phyloP scores from a whole-genome alignment of 2,329 filamentous ascomycete species.

The Diaporthe vexans region DNA sequence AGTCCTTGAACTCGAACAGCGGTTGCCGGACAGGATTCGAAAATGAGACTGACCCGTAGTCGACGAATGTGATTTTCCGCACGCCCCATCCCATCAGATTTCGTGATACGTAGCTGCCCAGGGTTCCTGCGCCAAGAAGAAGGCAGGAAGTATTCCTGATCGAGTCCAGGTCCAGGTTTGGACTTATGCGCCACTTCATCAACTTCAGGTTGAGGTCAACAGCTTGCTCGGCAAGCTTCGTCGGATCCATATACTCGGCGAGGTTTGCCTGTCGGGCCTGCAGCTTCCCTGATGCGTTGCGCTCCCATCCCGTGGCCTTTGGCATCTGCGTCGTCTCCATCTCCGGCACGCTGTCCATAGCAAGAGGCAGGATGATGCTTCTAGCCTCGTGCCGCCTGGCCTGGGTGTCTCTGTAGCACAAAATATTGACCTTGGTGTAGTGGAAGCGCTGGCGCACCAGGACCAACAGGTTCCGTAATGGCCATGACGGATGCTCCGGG shows the following conservation, averaged over 20 bases:
- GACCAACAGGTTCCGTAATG: conserved; percentile 88
- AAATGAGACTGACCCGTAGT: conserved; percentile 93
- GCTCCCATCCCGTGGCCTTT: conserved; percentile 96
- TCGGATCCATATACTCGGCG: conserved; percentile 93
- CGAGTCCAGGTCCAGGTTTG: conserved; percentile 85
- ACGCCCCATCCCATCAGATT: conserved; percentile 97
- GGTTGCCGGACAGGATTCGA: conserved; percentile 97
- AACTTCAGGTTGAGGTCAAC: conserved; percentile 97
- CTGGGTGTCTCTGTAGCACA: conserved; percentile 92
- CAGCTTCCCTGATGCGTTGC: conserved; percentile 83
- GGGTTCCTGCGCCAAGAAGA: conserved; percentile 89
- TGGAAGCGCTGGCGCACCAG: conserved; percentile 87
- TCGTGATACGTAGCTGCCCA: conserved; percentile 93
- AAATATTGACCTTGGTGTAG: conserved; percentile 81
- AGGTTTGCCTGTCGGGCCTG: conserved; percentile 84
- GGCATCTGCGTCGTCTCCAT: conserved; percentile 72
- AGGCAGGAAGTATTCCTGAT: conserved; percentile 94
- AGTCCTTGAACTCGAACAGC: conserved; percentile 91
- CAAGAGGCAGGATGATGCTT: conserved; percentile 80
- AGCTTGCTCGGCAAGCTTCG: conserved; percentile 88
- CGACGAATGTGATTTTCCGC: conserved; percentile 93
- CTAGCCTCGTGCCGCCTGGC: conserved; percentile 82
- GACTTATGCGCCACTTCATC: conserved; percentile 98
- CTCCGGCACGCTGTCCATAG: conserved; percentile 65
- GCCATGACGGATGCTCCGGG: conserved; percentile 89